A percentile compares a stretch with the other conserved stretches of the same genome.
Conservation (phyloP, 768 basidiomycete species). For the Serendipita sp. region DNA sequence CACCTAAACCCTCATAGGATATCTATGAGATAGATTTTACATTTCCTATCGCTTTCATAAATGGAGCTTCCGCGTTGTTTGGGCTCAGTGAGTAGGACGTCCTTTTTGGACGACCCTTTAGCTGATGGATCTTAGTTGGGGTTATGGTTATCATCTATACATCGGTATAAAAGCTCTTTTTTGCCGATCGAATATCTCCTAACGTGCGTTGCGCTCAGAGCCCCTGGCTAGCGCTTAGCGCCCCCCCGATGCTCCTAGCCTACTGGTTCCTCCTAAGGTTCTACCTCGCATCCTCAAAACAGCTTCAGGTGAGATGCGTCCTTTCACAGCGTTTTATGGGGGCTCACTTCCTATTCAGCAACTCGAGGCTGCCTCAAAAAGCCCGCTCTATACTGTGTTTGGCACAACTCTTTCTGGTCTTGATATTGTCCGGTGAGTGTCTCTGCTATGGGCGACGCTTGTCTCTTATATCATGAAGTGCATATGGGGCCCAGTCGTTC, state of each 20-base stretch:
- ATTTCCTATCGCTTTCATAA: neutral
- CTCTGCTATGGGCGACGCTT: neutral
- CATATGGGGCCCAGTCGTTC: conserved; percentile 7
- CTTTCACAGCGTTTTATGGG: neutral
- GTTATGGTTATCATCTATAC: conserved; percentile 6
- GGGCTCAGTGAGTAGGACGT: neutral
- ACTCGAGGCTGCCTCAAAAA: conserved; percentile 9
- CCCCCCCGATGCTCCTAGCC: neutral
- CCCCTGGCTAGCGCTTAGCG: conserved; percentile 9
- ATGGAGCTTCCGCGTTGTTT: neutral
- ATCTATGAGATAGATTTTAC: conserved; percentile 5
- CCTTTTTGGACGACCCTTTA: neutral
- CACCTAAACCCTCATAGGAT: neutral
- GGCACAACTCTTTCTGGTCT: conserved; percentile 2
- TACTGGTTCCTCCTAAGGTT: conserved; percentile 8
- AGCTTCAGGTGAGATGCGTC: neutral
- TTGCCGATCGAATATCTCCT: neutral
- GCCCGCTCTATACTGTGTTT: conserved; percentile 6
- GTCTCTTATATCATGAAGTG: neutral
- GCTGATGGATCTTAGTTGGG: neutral
- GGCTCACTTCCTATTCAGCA: conserved; percentile 5
- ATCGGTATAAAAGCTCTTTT: neutral
- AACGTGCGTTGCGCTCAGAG: neutral
- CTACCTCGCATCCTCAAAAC: conserved; percentile 5
- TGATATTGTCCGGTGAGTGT: neutral